Evolutionary conservation across 2,329 filamentous ascomycete species (phyloP).

Genomic region (Phaeosphaeriaceae sp.): DNA sequence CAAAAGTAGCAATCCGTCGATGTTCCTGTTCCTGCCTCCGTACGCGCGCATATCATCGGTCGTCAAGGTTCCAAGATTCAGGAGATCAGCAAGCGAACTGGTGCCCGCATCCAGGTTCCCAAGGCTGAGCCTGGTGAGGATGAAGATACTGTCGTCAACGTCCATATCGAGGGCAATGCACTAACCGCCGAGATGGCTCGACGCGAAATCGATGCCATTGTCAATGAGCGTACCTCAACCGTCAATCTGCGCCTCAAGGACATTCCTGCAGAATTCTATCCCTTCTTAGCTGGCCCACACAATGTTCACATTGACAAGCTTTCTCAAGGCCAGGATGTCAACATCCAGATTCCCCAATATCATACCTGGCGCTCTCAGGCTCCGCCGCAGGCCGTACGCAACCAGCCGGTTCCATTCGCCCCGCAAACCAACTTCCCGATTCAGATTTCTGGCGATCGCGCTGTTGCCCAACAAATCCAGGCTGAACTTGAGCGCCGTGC

Average conservation of each 20-base stretch:
- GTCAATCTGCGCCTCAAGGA: slow-evolving; percentile 81
- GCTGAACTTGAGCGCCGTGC: slow-evolving; percentile 81
- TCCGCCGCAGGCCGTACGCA: slow-evolving; percentile 67
- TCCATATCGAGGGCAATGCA: slow-evolving; percentile 88
- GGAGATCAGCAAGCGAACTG: slow-evolving; percentile 85
- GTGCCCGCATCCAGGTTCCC: slow-evolving; percentile 88
- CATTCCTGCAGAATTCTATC: slow-evolving; percentile 91
- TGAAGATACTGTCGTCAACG: slow-evolving; percentile 78
- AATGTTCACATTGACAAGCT: slow-evolving; percentile 71
- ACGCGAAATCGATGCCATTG: slow-evolving; percentile 84
- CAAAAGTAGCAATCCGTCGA: slow-evolving; percentile 66
- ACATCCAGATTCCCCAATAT: slow-evolving; percentile 83
- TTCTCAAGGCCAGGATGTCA: slow-evolving; percentile 75
- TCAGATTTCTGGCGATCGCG: slow-evolving; percentile 82
- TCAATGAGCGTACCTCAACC: slow-evolving; percentile 82
- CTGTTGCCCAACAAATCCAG: slow-evolving; percentile 78
- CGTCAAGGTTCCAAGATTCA: slow-evolving; percentile 90
- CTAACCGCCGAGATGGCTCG: slow-evolving; percentile 84
- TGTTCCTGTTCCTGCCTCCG: slow-evolving; percentile 81
- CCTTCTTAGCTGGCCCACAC: slow-evolving; percentile 85
- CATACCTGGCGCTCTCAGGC: slow-evolving; percentile 74
- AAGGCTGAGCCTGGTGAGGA: slow-evolving; percentile 82
- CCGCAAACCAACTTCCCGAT: slow-evolving; percentile 80
- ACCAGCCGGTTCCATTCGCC: slow-evolving; percentile 71
- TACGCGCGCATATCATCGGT: slow-evolving; percentile 90